These are phyloP conservation scores for Agapanthus africanus DNA, from an alignment of 106 monocot genomes.

Conservation along the genomic window DNA sequence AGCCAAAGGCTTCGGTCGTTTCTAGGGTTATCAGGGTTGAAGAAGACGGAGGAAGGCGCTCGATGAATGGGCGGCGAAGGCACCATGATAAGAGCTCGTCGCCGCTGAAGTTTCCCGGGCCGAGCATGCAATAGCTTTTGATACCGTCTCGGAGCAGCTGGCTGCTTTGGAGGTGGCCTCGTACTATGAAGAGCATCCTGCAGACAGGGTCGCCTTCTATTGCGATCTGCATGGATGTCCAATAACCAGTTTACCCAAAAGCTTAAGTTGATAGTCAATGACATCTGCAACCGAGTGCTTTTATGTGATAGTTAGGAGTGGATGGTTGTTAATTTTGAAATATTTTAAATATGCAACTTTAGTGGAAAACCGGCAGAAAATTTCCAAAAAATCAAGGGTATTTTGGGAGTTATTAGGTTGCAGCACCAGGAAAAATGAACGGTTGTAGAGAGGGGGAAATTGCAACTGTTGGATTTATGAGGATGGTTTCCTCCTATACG, in stretches of 20 bases:
- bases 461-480: too few relatives aligned
- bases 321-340: too few relatives aligned
- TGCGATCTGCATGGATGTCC: too few relatives aligned
- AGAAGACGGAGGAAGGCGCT: slow-evolving; percentile 62
- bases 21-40: slow-evolving; percentile 33
- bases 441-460: too few relatives aligned
- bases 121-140: slow-evolving; percentile 71
- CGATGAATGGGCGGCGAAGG: slow-evolving; percentile 71
- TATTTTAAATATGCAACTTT: too few relatives aligned
- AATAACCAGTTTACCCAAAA: background rate
- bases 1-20: background rate
- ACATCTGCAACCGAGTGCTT: too few relatives aligned
- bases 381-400: too few relatives aligned
- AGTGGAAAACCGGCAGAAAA: too few relatives aligned
- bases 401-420: too few relatives aligned
- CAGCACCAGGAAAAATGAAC: too few relatives aligned
- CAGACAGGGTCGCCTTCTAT: slow-evolving; percentile 76
- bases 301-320: too few relatives aligned
- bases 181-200: slow-evolving; percentile 72
- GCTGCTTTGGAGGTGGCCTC: slow-evolving; percentile 25
- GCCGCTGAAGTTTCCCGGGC: slow-evolving; percentile 90
- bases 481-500: too few relatives aligned
- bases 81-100: slow-evolving; percentile 91
- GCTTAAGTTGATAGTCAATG: background rate
- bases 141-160: slow-evolving; percentile 14